phyloP scores from a whole-genome alignment of 75 land plant species.

The Picea sitchensis region DNA sequence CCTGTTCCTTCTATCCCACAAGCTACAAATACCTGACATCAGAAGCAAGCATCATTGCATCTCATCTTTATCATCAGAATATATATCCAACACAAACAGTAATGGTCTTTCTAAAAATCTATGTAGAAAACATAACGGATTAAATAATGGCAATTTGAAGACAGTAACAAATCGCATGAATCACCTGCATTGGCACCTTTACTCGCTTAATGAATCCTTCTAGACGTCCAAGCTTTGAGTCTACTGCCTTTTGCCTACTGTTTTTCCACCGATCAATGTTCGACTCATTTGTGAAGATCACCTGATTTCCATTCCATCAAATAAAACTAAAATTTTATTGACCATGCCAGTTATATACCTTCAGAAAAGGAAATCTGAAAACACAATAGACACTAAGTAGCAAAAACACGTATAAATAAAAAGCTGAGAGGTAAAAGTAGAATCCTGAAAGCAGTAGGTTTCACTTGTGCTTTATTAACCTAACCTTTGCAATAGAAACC shows the following conservation, averaged over 20 bases:
- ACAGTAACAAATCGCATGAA: neutral
- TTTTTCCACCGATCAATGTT: conserved; percentile 97
- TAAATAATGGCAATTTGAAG: neutral
- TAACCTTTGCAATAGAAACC: no score
- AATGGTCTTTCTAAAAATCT: neutral
- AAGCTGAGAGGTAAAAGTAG: no score
- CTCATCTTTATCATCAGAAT: neutral
- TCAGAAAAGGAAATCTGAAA: no score
- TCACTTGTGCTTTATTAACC: no score
- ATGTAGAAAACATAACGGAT: neutral
- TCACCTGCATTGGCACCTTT: conserved; percentile 92
- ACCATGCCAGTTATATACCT: no score
- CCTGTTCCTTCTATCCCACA: conserved; percentile 62
- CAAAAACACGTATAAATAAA: no score
- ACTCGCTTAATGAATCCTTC: conserved; percentile 70
- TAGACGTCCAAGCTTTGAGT: conserved; percentile 90
- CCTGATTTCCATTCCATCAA: conserved; percentile 29
- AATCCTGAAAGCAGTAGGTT: no score
- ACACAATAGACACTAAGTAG: no score
- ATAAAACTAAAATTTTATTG: no score
- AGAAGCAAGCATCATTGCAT: conserved; percentile 6
- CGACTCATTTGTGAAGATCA: conserved; percentile 94
- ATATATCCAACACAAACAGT: neutral
- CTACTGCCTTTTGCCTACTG: conserved; percentile 82
- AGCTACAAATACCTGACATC: conserved; percentile 78